These are phyloP conservation scores for Neofusicoccum parvum DNA, from an alignment of 2,329 filamentous ascomycete genomes.

Conservation along the genomic window DNA sequence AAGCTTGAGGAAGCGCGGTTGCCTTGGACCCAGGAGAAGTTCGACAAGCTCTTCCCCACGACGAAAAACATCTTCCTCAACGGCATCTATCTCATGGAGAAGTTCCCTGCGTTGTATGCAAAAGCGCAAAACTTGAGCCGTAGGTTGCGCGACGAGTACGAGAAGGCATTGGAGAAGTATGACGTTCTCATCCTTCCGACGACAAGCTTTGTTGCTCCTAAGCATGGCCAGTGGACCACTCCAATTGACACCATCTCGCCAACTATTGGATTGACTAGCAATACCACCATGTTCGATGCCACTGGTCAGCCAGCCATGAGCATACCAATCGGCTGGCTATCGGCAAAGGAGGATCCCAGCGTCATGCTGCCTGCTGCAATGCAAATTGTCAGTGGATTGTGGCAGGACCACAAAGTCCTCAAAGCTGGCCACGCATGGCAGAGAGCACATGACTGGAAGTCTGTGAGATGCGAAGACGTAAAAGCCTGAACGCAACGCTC, in stretches of 20 bases:
- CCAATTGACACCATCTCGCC: constrained; percentile 32
- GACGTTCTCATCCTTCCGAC: constrained; percentile 49
- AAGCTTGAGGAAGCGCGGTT: constrained; percentile 53
- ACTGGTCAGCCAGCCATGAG: constrained; percentile 36
- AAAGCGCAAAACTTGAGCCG: constrained; percentile 46
- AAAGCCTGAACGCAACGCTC: background rate
- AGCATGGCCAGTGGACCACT: constrained; percentile 28
- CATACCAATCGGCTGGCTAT: constrained; percentile 32
- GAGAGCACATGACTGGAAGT: constrained; percentile 31
- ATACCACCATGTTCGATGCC: constrained; percentile 34
- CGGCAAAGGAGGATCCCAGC: constrained; percentile 27
- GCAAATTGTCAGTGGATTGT: constrained; percentile 42
- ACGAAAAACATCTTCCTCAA: constrained; percentile 52
- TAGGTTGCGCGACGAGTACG: constrained; percentile 43
- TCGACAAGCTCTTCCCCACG: constrained; percentile 50
- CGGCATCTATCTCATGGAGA: constrained; percentile 42
- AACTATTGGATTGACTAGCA: constrained; percentile 32
- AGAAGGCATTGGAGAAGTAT: constrained; percentile 37
- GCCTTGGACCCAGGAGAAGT: constrained; percentile 52
- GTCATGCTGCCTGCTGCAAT: constrained; percentile 41
- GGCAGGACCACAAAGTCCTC: constrained; percentile 39
- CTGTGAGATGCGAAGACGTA: background rate
- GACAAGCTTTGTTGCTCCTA: constrained; percentile 24
- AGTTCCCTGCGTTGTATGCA: constrained; percentile 42
- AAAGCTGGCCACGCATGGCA: constrained; percentile 35